Base-by-base conservation (phyloP, 768 basidiomycete genomes). In the Agrocybe chaxingu region DNA sequence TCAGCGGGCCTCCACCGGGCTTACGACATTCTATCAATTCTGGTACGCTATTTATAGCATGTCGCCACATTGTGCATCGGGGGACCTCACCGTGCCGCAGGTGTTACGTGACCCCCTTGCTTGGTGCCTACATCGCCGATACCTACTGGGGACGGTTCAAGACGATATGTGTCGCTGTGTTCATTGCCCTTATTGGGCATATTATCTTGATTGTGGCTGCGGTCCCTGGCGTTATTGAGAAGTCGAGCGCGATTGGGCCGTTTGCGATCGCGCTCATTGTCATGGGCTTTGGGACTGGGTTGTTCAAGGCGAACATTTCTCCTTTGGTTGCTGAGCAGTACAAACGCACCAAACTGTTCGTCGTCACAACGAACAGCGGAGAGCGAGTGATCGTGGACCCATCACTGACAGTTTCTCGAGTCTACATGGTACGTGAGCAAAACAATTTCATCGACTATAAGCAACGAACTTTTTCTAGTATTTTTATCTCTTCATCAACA, bases 241-340 rank as follows among this genome's bases (percentile, higher is more conserved):
- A 77, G 18, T 55, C 67, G 13, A 72, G 78, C 7, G 72, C 85
- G 0, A 62, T 77, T 2, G 81, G 74, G 1, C 71, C 73, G 19
- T 83, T 89, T 57, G 56, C 75, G 16, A 55, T 85, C 35, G 83
- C 85, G 0, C 67, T 90, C 45, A 62, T 90, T 47, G 68, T 89
- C 48, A 85, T 81, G 62, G 79, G 79, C 7, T 60, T 75, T 2
- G 76, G 87, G 12, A 78, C 87, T 8, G 87, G 87, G 6, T 70
- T 83, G 18, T 87, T 90, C 78, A 89, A 91, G 67, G 68, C 82
- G 1, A 90, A 89, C 63, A 82, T 91, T 54, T 85, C 83, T 0
- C 88, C 89, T 1, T 71, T 92, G 56, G 75, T 91, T 18, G 89
- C 89, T 6, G 89, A 91, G 62, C 89, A 91, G 59, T 85, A 85